Percentiles rank a stretch among this genome's conserved stretches.
Conservation (phyloP, 176 grass and related monocot species). For the Areca catechu region DNA sequence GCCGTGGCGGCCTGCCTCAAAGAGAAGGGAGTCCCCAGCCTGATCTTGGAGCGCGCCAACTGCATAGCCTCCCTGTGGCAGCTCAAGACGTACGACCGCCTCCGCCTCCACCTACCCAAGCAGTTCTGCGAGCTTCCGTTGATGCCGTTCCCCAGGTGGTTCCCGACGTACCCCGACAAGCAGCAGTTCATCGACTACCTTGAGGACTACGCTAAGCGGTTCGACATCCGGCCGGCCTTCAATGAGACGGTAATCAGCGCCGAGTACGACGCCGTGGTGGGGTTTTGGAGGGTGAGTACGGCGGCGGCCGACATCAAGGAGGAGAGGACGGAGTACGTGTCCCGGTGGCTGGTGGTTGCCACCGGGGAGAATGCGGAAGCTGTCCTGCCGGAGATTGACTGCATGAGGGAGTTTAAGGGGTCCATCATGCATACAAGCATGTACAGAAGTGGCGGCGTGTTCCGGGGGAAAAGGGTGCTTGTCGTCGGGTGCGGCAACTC, state of each 20-base stretch:
- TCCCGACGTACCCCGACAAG: conserved; percentile 16
- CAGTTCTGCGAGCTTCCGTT: conserved; percentile 15
- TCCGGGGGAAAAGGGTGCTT: conserved; percentile 1
- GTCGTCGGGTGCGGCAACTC: conserved; percentile 19
- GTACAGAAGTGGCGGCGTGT: conserved; percentile 3
- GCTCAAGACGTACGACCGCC: conserved; percentile 11
- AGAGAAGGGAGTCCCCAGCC: conserved; percentile 1
- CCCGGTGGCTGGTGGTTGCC: conserved; percentile 11
- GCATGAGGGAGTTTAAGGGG: neutral
- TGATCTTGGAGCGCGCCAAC: conserved; percentile 9
- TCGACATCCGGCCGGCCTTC: conserved; percentile 7
- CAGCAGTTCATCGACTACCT: conserved; percentile 16
- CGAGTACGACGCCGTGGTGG: conserved; percentile 4
- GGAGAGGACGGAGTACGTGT: neutral
- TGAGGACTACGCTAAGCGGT: conserved; percentile 2
- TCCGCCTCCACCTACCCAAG: conserved; percentile 15
- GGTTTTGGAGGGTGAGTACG: conserved; percentile 8
- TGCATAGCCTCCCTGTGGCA: conserved; percentile 20
- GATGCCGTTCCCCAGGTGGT: conserved; percentile 8
- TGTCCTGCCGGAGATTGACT: conserved; percentile 10
- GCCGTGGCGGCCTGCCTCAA: conserved; percentile 11
- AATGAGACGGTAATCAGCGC: conserved; percentile 5
- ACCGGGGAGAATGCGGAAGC: conserved; percentile 17
- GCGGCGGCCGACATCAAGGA: neutral
- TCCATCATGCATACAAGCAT: neutral